phyloP scores from a whole-genome alignment of 495 filamentous ascomycete genomes.

The Hypomontagnella monticulosa region DNA sequence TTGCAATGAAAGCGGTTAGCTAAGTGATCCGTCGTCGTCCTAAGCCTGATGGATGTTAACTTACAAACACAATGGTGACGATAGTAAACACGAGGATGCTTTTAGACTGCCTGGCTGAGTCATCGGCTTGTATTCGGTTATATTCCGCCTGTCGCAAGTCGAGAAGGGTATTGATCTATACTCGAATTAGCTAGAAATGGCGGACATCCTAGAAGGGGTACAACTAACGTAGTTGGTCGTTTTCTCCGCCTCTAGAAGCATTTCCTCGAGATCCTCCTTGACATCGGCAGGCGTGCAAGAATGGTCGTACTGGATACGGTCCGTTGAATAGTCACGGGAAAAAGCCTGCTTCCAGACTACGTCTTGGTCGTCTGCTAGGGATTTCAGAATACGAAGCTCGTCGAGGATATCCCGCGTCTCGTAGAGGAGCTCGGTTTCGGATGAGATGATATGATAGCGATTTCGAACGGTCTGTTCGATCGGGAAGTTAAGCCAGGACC shows the following conservation, averaged over 20 bases:
- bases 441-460: constrained; percentile 23
- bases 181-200: not conserved
- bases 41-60: not conserved
- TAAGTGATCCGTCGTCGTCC: not conserved
- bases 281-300: constrained; percentile 38
- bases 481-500: not conserved
- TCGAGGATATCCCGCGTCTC: constrained; percentile 46
- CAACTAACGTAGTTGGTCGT: constrained; percentile 20
- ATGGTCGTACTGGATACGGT: constrained; percentile 3
- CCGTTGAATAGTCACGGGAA: not conserved
- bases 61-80: constrained; percentile 31
- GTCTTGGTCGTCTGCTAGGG: constrained; percentile 45
- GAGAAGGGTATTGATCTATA: constrained; percentile 28
- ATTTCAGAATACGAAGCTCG: constrained; percentile 48
- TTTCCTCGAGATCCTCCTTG: constrained; percentile 35
- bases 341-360: constrained; percentile 34
- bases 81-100: constrained; percentile 27
- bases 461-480: not conserved
- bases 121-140: constrained; percentile 24
- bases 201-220: not conserved
- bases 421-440: constrained; percentile 41
- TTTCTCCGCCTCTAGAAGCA: constrained; percentile 39
- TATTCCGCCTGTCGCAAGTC: constrained; percentile 33
- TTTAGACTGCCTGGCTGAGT: constrained; percentile 23
- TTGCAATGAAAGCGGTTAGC: constrained; percentile 11